phyloP scores from a whole-genome alignment of 306 rosid genomes.

The Betula pendula region DNA sequence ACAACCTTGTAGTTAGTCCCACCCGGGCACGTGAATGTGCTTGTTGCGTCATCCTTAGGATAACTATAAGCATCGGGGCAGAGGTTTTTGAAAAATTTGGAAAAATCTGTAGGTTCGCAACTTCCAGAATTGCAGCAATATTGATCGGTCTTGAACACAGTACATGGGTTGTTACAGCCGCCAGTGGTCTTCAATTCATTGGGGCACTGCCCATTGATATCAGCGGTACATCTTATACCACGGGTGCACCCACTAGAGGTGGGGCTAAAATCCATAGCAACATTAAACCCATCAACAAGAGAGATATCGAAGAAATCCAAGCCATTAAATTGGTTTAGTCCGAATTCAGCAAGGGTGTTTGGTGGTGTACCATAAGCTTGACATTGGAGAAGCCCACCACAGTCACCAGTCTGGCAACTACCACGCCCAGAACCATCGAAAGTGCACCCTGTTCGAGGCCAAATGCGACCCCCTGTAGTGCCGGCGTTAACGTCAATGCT shows the following conservation, averaged over 20 bases:
- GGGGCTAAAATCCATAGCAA: too few species aligned
- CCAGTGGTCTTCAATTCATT: background rate
- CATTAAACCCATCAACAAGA: too few species aligned
- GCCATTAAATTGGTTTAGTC: constrained; percentile 44
- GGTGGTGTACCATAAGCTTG: constrained; percentile 40
- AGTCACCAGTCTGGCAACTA: constrained; percentile 62
- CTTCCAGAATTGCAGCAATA: too few species aligned
- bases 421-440: constrained; percentile 50
- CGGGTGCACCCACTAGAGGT: background rate
- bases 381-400: constrained; percentile 24
- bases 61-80: constrained; percentile 10
- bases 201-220: constrained; percentile 35
- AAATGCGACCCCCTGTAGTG: constrained; percentile 45
- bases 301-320: constrained; percentile 34
- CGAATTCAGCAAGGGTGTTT: constrained; percentile 57
- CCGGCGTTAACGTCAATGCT: constrained; percentile 36
- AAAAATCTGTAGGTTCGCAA: too few species aligned
- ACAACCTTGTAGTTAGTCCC: constrained; percentile 20
- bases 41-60: constrained; percentile 19
- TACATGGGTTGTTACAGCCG: too few species aligned
- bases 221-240: background rate
- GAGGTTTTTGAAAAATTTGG: too few species aligned
- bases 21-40: constrained; percentile 8
- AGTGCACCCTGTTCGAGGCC: constrained; percentile 75
- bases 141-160: too few species aligned